Evolutionary conservation across 768 basidiomycete genomes (phyloP), one percentile per base, ranked within the genome.

Genomic region (Tulasnella sp.): DNA sequence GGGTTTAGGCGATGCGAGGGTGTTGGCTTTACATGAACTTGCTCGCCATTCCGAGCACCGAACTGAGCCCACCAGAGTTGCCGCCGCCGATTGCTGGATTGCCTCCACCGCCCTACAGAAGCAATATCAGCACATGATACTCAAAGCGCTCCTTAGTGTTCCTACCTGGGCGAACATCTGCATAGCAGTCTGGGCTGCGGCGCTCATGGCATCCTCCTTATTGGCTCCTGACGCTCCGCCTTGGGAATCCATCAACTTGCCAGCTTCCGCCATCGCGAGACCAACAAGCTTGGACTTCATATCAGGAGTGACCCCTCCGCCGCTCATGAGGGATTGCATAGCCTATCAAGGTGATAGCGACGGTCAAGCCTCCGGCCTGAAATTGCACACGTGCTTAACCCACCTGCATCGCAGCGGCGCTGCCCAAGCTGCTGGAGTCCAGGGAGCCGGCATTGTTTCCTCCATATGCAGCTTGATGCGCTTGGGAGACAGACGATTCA

Each of bases 101-200:
- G 32, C 69, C 69, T 34, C 70, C 70, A 12, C 70, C 70, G 17
- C 70, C 39, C 65, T 67, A 88, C 47, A 85, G 87, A 77, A 90
- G 87, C 32, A 19, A 59, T 11, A 34, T 11, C 42, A 52, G 35
- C 36, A 2, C 35, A 32, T 47, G 16, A 19, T 12, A 36, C 37
- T 62, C 36, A 26, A 5, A 65, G 29, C 42, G 77, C 76, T n/a
- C 77, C 77, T 11, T 11, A 59, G 3, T 1, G 1, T 26, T 22
- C 76, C 73, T 69, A 79, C 72, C 74, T 83, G 80, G 5, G 92
- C 86, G 59, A 94, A 77, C 44, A 94, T 82, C 81, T 95, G 94
- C 86, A 92, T 88, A 72, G 91, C 86, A 0, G 90, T 94, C 87
- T 89, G 88, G 3, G 89, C 92, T 62, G 94, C 94, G 14, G 90